Percentiles rank a stretch among this genome's conserved stretches.
Conservation (phyloP, 108 stramenopile species). For the Cyclotella atomus region DNA sequence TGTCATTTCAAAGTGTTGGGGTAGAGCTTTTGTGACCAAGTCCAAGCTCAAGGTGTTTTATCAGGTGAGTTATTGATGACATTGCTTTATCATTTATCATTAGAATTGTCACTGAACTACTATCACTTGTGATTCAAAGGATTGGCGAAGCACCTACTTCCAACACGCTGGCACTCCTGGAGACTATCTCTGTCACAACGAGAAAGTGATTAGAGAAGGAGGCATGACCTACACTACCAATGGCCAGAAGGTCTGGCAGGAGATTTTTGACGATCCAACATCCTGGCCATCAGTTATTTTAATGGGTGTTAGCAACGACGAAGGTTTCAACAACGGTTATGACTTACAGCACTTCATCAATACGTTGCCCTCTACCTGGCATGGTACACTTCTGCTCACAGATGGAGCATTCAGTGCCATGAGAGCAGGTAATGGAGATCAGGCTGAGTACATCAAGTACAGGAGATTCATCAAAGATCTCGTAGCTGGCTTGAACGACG, state of each 20-base stretch:
- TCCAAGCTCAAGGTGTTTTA: conserved; percentile 31
- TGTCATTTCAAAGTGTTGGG: conserved; percentile 39
- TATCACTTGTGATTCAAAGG: too few species aligned
- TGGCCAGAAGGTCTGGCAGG: conserved; percentile 36
- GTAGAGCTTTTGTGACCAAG: conserved; percentile 22
- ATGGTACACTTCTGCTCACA: conserved; percentile 26
- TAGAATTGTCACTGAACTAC: too few species aligned
- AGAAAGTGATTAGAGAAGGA: conserved; percentile 8
- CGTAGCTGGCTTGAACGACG: conserved; percentile 6
- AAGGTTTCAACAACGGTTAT: conserved; percentile 11
- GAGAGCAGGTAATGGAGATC: not conserved
- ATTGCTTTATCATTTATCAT: too few species aligned
- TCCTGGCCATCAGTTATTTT: conserved; percentile 41
- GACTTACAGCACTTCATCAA: conserved; percentile 18
- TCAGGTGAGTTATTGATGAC: conserved; percentile 15
- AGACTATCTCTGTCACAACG: conserved; percentile 31
- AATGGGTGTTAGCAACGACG: not conserved
- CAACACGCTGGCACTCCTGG: not conserved
- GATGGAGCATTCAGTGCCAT: conserved; percentile 24
- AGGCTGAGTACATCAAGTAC: not conserved
- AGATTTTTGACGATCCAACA: conserved; percentile 29
- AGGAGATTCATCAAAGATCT: not conserved
- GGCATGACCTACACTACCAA: conserved; percentile 13
- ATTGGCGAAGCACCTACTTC: conserved; percentile 25
- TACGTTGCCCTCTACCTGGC: conserved; percentile 22